Evolutionary conservation across 371 early-diverging fungal species (phyloP), one percentile per base, ranked within the genome.

Genomic region (Mortierella sp.): DNA sequence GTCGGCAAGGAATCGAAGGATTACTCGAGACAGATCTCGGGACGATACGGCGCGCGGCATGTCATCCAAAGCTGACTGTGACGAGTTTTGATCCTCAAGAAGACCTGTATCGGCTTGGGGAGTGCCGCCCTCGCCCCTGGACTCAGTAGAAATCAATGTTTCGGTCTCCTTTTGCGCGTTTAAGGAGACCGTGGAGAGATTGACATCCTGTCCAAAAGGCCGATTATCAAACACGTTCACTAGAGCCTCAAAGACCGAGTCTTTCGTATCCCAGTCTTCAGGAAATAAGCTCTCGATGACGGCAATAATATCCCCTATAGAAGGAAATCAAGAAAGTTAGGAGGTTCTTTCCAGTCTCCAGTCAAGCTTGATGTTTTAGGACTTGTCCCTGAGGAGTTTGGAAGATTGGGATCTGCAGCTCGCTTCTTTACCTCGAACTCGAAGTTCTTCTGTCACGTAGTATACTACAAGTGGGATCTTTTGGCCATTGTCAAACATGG

Each of bases 1-100:
- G 39, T 59, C 60, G 1, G 19, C 26, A 11, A 70, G 46, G 47
- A 70, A 64, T 2, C 71, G 60, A n/a, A 70, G 64, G 17, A 70
- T 51, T 12, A 64, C 24, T 5, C 64, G 53, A 1, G 64, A 49
- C 14, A 70, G 59, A n/a, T 63, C 50, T 14, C 41, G 41, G 8
- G 59, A 64, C 12, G 64, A 43, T 3, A 70, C 47, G 19, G 26
- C 24, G 2, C 43, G n/a, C 12, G 34, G 15, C 8, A 17, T 0
- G 19, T 41, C 50, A 14, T 27, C 14, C n/a, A n/a, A n/a, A n/a
- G n/a, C n/a, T n/a, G n/a, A n/a, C n/a, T n/a, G n/a, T n/a, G n/a
- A n/a, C n/a, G n/a, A n/a, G n/a, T n/a, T n/a, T n/a, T n/a, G n/a
- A n/a, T n/a, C n/a, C n/a, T n/a, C n/a, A n/a, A n/a, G n/a, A n/a